Evolutionary conservation across 192 early-diverging fungal genomes (phyloP), one percentile per base, ranked within the genome.

Genomic region (Backusella liffmaniae): DNA sequence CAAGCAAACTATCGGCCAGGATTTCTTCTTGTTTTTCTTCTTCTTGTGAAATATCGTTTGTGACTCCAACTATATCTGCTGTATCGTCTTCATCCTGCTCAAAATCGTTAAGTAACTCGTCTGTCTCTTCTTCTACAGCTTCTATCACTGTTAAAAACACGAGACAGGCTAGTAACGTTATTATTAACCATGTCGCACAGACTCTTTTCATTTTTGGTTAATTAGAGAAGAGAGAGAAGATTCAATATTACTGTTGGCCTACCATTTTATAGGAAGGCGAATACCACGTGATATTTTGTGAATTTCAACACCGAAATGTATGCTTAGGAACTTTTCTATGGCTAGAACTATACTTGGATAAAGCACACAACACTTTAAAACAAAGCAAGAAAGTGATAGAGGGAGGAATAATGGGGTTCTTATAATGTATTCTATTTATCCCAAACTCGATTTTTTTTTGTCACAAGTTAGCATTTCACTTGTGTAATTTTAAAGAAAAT

Each of bases 131-230:
- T 62, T 23, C 56, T 62, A 23, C 56, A 23, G 56, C 56, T 29
- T 62, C 56, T 62, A 62, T 62, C 9, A 62, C 56, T 12, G 56
- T 62, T 62, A 62, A 9, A 62, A 62, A 62, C 23, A 62, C 0
- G 26, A 62, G 56, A 62, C 56, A 62, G 21, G 56, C 56, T 26
- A 62, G 29, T 4, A 62, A 23, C 4, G 26, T 23, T 29, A 62
- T 12, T 29, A 62, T 26, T 29, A 62, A 29, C 56, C 56, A 62
- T 8, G 56, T 62, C 12, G 56, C 12, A 62, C 56, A 62, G 23
- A 29, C 21, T 62, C 56, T 23, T 62, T 23, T 62, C 56, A 62
- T 62, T 62, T 62, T 62, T 62, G 56, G 56, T 62, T 62, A 62
- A 62, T 62, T 62, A 3, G 21, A 59, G 53, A 59, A 26, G 56